Evolutionary conservation across 2,329 filamentous ascomycete species (phyloP), one percentile per base, ranked within the genome.

Genomic region (Penicillium sp.): DNA sequence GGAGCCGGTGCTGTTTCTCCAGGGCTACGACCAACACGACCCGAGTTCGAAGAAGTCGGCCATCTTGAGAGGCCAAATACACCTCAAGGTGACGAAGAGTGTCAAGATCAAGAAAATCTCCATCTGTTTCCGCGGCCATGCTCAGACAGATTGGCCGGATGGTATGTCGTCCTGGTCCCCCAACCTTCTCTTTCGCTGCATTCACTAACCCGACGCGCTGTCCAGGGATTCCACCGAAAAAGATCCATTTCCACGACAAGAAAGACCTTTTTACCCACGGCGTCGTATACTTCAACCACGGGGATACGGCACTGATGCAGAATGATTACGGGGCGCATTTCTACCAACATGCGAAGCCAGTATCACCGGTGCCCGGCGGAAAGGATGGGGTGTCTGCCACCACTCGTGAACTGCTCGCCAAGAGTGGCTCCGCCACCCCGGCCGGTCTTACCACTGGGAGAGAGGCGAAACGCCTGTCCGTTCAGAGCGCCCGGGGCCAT

Each of bases 111-210:
- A 95, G 71, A 84, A 87, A 3, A 79, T 98, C 16, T 89, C 86
- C 4, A 74, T 98, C 36, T 91, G 87, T 56, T 86, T 98, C 53
- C 79, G 83, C 27, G 93, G 91, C 19, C 84, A 82, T 60, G 87
- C 89, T 3, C 80, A 85, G 49, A 97, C 93, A 1, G 89, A 95
- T 60, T 98, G 93, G 93, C 91, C 93, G 11, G 93, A 97, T 71
- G 88, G 81, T 78, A 39, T 11, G 38, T 6, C 18, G 13, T 25
- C 7, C 20, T 18, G 8, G 7, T 19, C 26, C 18, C 7, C 19
- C 14, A 15, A 4, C 26, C 3, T 21, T 16, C n/a, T 4, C 18
- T 7, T 18, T 11, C 3, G 17, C 18, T 4, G n/a, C 14, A 29
- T 13, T 15, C 9, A 4, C 10, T 3, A 11, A 15, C 18, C 27